Conservation (phyloP, 306 rosid genomes). For the Trifolium pratense region DNA sequence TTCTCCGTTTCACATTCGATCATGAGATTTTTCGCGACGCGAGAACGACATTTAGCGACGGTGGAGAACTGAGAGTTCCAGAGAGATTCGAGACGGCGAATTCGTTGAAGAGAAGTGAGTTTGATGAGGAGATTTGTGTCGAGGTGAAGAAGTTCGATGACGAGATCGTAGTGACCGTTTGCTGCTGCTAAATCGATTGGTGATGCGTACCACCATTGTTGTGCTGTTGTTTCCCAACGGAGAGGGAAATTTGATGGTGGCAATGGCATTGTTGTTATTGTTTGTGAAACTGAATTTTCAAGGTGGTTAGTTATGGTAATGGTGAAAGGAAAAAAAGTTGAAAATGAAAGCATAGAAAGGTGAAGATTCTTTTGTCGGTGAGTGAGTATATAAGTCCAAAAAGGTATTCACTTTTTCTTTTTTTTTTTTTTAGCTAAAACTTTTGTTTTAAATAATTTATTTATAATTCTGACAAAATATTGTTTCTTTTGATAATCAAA, state of each 20-base stretch:
- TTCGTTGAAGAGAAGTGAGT: slow-evolving; percentile 86
- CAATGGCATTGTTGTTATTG: slow-evolving; percentile 49
- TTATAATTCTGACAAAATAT: too few relatives aligned
- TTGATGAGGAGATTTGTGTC: slow-evolving; percentile 87
- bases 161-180: slow-evolving; percentile 81
- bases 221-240: slow-evolving; percentile 91
- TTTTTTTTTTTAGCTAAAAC: too few relatives aligned
- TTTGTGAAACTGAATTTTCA: background rate
- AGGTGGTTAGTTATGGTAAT: slow-evolving; percentile 11
- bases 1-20: slow-evolving; percentile 56
- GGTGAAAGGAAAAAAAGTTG: slow-evolving; percentile 29
- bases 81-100: slow-evolving; percentile 92
- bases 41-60: slow-evolving; percentile 73
- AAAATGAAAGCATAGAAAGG: slow-evolving; percentile 47
- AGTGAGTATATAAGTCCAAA: slow-evolving; percentile 30
- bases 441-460: too few relatives aligned
- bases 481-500: too few relatives aligned
- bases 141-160: slow-evolving; percentile 82
- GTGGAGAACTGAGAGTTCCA: slow-evolving; percentile 75
- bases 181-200: slow-evolving; percentile 96
- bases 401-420: too few relatives aligned
- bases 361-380: slow-evolving; percentile 63
- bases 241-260: slow-evolving; percentile 69
- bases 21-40: slow-evolving; percentile 69
- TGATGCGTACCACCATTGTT: slow-evolving; percentile 97